These are phyloP conservation scores for Boletus sensibilis DNA, from an alignment of 768 basidiomycete genomes.

Conservation along the genomic window DNA sequence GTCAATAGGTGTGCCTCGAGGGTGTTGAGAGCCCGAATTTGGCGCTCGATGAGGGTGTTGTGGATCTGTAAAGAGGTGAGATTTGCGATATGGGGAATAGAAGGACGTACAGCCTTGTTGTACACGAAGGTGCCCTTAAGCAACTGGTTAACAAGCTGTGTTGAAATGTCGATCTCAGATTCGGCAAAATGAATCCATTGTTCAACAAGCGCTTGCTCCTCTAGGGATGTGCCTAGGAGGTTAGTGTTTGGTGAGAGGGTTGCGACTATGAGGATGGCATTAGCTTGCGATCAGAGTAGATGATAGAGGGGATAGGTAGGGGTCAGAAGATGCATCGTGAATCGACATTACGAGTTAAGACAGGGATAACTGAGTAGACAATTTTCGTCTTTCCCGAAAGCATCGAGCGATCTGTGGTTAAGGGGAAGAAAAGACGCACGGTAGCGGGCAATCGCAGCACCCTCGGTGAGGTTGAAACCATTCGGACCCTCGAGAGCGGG, in stretches of 20 bases:
- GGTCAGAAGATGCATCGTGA: constrained; percentile 22
- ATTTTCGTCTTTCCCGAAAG: constrained; percentile 27
- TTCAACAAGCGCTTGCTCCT: constrained; percentile 75
- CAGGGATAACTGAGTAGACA: constrained; percentile 63
- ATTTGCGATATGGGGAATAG: background rate
- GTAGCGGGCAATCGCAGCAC: constrained; percentile 79
- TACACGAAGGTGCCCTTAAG: constrained; percentile 61
- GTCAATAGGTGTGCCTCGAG: constrained; percentile 73
- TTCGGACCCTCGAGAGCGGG: constrained; percentile 77
- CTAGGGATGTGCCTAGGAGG: constrained; percentile 62
- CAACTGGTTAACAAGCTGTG: constrained; percentile 41
- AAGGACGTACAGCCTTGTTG: constrained; percentile 71
- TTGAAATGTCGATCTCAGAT: constrained; percentile 50
- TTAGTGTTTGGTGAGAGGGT: constrained; percentile 71
- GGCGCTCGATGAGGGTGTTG: constrained; percentile 49
- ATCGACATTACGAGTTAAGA: constrained; percentile 64
- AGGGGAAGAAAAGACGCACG: constrained; percentile 53
- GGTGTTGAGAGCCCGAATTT: constrained; percentile 56
- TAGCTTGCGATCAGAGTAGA: constrained; percentile 15
- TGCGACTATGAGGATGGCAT: constrained; percentile 55
- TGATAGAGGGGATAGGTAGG: background rate
- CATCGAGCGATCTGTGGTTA: constrained; percentile 11
- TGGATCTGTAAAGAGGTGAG: constrained; percentile 49
- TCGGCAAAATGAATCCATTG: constrained; percentile 85
- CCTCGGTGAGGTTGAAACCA: constrained; percentile 80